phyloP scores from a whole-genome alignment of 108 stramenopile genomes.

The Skeletonema tropicum region DNA sequence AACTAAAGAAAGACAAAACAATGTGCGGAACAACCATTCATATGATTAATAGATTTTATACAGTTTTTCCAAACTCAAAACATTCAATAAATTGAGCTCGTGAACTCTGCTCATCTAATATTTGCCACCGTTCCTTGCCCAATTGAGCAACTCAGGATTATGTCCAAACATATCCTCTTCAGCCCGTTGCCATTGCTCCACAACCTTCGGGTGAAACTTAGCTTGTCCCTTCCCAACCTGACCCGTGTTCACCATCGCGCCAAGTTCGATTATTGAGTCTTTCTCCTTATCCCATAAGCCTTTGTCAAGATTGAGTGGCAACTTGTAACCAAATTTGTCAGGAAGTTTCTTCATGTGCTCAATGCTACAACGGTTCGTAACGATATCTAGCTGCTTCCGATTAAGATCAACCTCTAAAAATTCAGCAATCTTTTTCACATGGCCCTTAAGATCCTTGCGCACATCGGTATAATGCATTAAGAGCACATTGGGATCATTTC shows the following conservation, averaged over 20 bases:
- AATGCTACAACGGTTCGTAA: slow-evolving; percentile 41
- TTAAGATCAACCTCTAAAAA: slow-evolving; percentile 46
- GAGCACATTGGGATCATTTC: slow-evolving; percentile 51
- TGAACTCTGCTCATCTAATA: neutral
- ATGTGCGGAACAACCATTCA: too few relatives aligned
- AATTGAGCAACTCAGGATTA: slow-evolving; percentile 33
- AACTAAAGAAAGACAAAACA: neutral
- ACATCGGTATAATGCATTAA: slow-evolving; percentile 52
- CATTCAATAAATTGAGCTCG: too few relatives aligned
- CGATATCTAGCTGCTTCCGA: slow-evolving; percentile 18
- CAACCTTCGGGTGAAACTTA: slow-evolving; percentile 25
- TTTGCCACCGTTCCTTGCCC: slow-evolving; percentile 36
- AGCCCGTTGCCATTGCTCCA: slow-evolving; percentile 30
- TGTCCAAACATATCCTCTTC: slow-evolving; percentile 42
- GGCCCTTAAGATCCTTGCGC: slow-evolving; percentile 36
- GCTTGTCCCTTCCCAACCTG: slow-evolving; percentile 27
- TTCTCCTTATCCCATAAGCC: slow-evolving; percentile 34
- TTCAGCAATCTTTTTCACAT: slow-evolving; percentile 44
- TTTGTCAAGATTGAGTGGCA: slow-evolving; percentile 48
- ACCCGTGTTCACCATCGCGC: slow-evolving; percentile 21
- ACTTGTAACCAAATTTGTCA: slow-evolving; percentile 28
- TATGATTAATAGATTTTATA: too few relatives aligned
- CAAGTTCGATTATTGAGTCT: slow-evolving; percentile 11
- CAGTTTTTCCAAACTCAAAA: too few relatives aligned
- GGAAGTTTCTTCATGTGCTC: slow-evolving; percentile 51